Base-by-base conservation (phyloP, 306 rosid genomes). In the Vigna radiata region DNA sequence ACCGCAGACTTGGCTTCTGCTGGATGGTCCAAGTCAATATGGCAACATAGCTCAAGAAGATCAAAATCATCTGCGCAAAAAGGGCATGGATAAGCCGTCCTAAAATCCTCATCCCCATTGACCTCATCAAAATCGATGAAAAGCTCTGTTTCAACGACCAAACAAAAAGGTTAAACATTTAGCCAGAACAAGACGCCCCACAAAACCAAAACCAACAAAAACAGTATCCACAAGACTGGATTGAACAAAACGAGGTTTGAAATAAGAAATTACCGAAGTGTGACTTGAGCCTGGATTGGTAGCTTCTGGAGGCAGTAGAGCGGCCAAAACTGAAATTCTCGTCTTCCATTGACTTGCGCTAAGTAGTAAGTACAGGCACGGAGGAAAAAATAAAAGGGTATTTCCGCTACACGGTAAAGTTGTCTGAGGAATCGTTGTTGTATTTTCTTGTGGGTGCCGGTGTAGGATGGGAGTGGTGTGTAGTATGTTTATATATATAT, bases 1-100 rank as follows among this genome's bases (percentile, higher is more conserved):
- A 91, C 97, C 89, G 88, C 95, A 48, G 84, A 81, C 1, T 77
- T 77, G 12, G 91, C 49, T 76, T 89, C 89, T 25, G 77, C n/a
- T 16, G 87, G 73, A 81, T 91, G 97, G n/a, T 89, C 86, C 37
- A 82, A 82, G 49, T 89, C 93, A 68, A 91, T 71, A 84, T 91
- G 97, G 85, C 76, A 82, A 68, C 90, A 88, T 39, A 89, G 82
- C 56, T 86, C 89, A 63, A 87, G 80, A 61, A 89, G 79, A 83
- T 91, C 93, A 85, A 86, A 88, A 82, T 89, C 90, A 27, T 88
- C 93, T 0, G 82, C 54, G 71, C 97, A 88, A 84, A 80, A 91
- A 2, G 91, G 93, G 78, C 95, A 91, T 9, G 91, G 86, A 79
- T 86, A 90, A 8, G 60, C 86, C 70, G 82, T 72, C 29, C 67